Conservation (phyloP, 1,284 basidiomycete genomes). For the Ganoderma lingzhi region DNA sequence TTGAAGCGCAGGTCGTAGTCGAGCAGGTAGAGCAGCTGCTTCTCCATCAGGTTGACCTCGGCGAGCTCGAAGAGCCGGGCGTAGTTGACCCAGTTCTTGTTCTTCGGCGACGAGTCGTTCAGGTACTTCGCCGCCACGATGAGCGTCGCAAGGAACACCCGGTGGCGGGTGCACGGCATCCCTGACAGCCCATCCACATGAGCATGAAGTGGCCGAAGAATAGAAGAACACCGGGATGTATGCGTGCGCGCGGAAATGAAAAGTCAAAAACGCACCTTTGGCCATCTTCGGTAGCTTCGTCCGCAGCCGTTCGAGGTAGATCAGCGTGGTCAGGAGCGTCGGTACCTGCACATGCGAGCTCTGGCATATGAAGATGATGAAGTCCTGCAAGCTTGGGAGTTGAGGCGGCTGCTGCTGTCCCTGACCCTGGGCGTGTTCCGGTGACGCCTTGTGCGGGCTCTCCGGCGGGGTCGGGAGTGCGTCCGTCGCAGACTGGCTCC, state of each 20-base stretch:
- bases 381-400: conserved; percentile 84
- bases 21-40: conserved; percentile 88
- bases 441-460: conserved; percentile 57
- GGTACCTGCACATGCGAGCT: conserved; percentile 92
- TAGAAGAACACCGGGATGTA: conserved; percentile 11
- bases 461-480: conserved; percentile 59
- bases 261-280: conserved; percentile 68
- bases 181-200: conserved; percentile 52
- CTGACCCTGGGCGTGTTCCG: conserved; percentile 40
- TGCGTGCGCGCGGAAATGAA: conserved; percentile 17
- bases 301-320: conserved; percentile 92
- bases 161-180: conserved; percentile 92
- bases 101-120: conserved; percentile 96
- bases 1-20: conserved; percentile 91
- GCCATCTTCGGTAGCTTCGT: conserved; percentile 84
- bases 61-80: conserved; percentile 76
- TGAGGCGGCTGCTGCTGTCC: conserved; percentile 39
- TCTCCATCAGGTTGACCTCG: conserved; percentile 98
- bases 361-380: conserved; percentile 87
- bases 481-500: conserved; percentile 31
- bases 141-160: conserved; percentile 94
- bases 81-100: conserved; percentile 91
- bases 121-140: conserved; percentile 98
- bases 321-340: conserved; percentile 90
- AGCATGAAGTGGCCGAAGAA: conserved; percentile 13